A percentile compares a stretch with the other conserved stretches of the same genome.
These are phyloP conservation scores for Zygotorulaspora danielsina DNA, from an alignment of 805 yeast species.

Conservation along the genomic window DNA sequence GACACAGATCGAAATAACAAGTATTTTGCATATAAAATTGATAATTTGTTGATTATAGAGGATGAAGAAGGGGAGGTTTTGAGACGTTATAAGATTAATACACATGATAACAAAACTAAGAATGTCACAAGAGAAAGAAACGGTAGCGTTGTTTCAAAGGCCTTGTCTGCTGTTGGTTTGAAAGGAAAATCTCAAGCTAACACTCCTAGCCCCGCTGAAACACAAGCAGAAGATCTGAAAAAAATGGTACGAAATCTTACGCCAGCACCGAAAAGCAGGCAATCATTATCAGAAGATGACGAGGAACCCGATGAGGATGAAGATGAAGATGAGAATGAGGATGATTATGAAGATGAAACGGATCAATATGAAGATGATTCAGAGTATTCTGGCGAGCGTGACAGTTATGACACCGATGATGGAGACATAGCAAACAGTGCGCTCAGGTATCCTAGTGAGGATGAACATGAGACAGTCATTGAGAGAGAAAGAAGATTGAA, in stretches of 20 bases:
- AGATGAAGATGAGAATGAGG: slow-evolving; percentile 21
- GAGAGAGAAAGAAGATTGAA: slow-evolving; percentile 61
- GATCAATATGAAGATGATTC: slow-evolving; percentile 19
- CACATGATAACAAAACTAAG: slow-evolving; percentile 37
- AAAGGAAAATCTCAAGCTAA: slow-evolving; percentile 24
- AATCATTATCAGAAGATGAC: slow-evolving; percentile 11
- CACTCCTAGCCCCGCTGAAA: not conserved
- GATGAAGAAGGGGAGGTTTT: slow-evolving; percentile 89
- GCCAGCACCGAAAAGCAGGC: slow-evolving; percentile 14
- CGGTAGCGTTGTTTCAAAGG: slow-evolving; percentile 41
- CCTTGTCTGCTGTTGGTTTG: slow-evolving; percentile 54
- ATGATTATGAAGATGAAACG: slow-evolving; percentile 20
- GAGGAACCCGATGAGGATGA: slow-evolving; percentile 23
- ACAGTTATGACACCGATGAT: slow-evolving; percentile 28
- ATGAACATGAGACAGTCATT: slow-evolving; percentile 53
- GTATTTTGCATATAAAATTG: slow-evolving; percentile 71
- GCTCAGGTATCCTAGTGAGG: slow-evolving; percentile 21
- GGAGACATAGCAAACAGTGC: slow-evolving; percentile 18
- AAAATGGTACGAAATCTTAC: slow-evolving; percentile 19
- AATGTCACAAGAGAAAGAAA: slow-evolving; percentile 11
- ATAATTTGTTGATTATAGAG: slow-evolving; percentile 75
- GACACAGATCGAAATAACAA: slow-evolving; percentile 23
- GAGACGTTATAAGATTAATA: slow-evolving; percentile 72
- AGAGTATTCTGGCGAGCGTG: slow-evolving; percentile 16
- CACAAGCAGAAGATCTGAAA: slow-evolving; percentile 6